Evolutionary conservation across 176 grass and related monocot species (phyloP).

Genomic region (Triticum aestivum): DNA sequence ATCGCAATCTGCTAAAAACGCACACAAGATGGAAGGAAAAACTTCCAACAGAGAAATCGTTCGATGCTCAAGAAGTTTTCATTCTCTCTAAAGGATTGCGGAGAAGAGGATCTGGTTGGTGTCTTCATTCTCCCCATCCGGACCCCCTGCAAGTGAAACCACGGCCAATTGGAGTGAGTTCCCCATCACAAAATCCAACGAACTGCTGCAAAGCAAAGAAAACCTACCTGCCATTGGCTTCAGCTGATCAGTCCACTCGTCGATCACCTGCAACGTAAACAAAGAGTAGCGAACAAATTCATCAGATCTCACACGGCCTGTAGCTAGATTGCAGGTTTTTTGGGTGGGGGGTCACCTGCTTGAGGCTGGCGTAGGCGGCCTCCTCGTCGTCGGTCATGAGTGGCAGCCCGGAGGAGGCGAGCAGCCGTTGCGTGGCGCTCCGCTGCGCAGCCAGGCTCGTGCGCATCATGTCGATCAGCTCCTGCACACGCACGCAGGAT

Average conservation of each 20-base stretch:
- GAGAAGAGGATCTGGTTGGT: conserved; percentile 81
- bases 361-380: conserved; percentile 46
- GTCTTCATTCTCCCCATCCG: conserved; percentile 46
- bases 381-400: conserved; percentile 58
- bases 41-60: neutral
- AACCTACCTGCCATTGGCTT: conserved; percentile 46
- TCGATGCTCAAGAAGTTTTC: too few relatives aligned
- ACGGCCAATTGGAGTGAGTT: neutral
- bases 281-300: neutral
- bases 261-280: conserved; percentile 42
- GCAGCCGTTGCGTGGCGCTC: conserved; percentile 44
- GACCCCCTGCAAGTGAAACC: conserved; percentile 47
- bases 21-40: neutral
- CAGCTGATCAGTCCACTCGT: conserved; percentile 71
- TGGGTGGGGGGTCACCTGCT: conserved; percentile 35
- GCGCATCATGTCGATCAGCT: conserved; percentile 74
- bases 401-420: conserved; percentile 61
- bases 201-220: neutral
- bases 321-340: neutral
- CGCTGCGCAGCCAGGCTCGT: conserved; percentile 61
- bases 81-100: conserved; percentile 44
- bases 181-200: neutral
- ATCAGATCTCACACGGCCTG: neutral
- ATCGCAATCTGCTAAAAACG: neutral
- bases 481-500: conserved; percentile 26